phyloP scores from a whole-genome alignment of 306 rosid genomes.

The Cajanus cajan region DNA sequence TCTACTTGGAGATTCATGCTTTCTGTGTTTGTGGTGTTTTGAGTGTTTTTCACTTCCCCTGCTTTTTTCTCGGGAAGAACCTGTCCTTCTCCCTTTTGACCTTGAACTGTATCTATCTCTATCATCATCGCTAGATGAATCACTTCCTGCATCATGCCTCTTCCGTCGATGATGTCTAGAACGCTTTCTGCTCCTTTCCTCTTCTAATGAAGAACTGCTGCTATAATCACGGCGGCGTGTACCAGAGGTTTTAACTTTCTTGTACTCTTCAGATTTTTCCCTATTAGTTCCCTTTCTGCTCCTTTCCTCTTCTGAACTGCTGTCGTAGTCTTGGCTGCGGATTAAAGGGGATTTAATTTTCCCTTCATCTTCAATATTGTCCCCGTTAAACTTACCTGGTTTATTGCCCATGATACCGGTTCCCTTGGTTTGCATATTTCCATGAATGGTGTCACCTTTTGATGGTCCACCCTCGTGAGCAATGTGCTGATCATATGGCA shows the following conservation, averaged over 20 bases:
- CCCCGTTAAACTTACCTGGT: constrained; percentile 28
- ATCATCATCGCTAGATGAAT: constrained; percentile 54
- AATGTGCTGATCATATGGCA: constrained; percentile 29
- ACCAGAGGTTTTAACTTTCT: constrained; percentile 39
- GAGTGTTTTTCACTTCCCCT: constrained; percentile 64
- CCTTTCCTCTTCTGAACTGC: constrained; percentile 70
- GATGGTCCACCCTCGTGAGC: constrained; percentile 36
- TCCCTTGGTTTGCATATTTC: constrained; percentile 41
- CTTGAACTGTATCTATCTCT: constrained; percentile 45
- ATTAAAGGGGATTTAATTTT: constrained; percentile 39
- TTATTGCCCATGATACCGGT: constrained; percentile 34
- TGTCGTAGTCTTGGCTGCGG: constrained; percentile 33
- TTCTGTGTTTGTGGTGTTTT: constrained; percentile 56
- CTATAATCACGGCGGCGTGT: constrained; percentile 41
- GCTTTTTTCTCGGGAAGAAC: constrained; percentile 64
- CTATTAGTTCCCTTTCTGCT: constrained; percentile 44
- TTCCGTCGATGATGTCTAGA: constrained; percentile 52
- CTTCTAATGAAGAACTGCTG: constrained; percentile 54
- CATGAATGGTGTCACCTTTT: constrained; percentile 34
- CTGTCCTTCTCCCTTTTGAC: constrained; percentile 60
- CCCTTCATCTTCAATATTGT: constrained; percentile 42
- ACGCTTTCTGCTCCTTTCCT: constrained; percentile 61
- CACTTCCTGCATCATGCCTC: constrained; percentile 56
- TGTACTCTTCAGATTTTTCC: constrained; percentile 38
- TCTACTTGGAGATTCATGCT: constrained; percentile 56